Evolutionary conservation across 2,329 filamentous ascomycete genomes (phyloP), one percentile per base, ranked within the genome.

Genomic region (Simplicillium sp.): DNA sequence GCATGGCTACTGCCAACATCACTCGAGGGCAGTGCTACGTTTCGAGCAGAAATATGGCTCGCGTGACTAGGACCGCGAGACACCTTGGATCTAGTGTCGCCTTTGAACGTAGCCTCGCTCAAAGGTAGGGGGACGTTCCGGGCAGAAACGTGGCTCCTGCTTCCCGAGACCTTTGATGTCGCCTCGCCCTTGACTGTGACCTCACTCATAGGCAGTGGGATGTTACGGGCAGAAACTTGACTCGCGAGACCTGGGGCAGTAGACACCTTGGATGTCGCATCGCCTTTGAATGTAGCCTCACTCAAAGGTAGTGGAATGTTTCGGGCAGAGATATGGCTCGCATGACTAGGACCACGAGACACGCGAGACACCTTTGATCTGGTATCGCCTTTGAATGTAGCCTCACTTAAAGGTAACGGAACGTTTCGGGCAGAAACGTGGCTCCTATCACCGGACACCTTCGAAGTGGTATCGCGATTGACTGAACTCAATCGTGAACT

Each of bases 201-300:
- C 3, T 56, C 56, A 41, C 68, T 71, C 16, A 53, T 50, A 1
- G 70, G 66, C 17, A 68, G 52, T n/a, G 62, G 55, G 13, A 65
- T 51, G 16, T 42, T 36, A 20, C 41, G 20, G 11, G 41, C 41
- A 3, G 41, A 42, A 35, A 42, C 13, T 8, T 36, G 41, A 14
- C 41, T 9, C n/a, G 18, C 9, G 13, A 35, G 36, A 15, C 17
- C 7, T 15, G 3, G 11, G n/a, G 28, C 12, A 8, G 18, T 3
- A 15, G 29, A n/a, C n/a, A 29, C 11, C 15, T 29, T 35, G 5
- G 13, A 16, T 34, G 6, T 16, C n/a, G n/a, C n/a, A n/a, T n/a
- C n/a, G n/a, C n/a, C n/a, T n/a, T n/a, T n/a, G n/a, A n/a, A n/a
- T n/a, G n/a, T n/a, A n/a, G n/a, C n/a, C n/a, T 56, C 56, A 41